These are phyloP conservation scores for Phalaenopsis aphrodite DNA, from an alignment of 106 monocot genomes.

Conservation along the genomic window DNA sequence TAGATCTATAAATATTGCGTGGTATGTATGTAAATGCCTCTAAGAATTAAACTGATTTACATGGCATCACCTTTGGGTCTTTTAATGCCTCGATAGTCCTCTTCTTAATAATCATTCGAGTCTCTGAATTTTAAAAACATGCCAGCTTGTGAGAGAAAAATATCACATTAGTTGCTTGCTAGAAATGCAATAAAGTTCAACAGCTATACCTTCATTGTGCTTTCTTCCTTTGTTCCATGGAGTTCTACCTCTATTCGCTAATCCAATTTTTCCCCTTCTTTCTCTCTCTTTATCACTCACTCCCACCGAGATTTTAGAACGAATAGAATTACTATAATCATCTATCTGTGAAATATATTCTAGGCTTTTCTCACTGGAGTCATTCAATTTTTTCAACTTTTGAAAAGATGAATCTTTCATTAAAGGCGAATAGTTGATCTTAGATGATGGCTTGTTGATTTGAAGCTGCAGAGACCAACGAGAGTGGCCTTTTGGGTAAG, in stretches of 20 bases:
- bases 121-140: slow-evolving; percentile 28
- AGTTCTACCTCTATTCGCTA: slow-evolving; percentile 70
- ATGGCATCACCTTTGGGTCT: slow-evolving; percentile 91
- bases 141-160: neutral
- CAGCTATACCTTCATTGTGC: slow-evolving; percentile 45
- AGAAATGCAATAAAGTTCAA: neutral
- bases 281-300: slow-evolving; percentile 31
- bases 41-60: slow-evolving; percentile 34
- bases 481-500: slow-evolving; percentile 7
- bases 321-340: neutral
- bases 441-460: slow-evolving; percentile 2
- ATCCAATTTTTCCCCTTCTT: slow-evolving; percentile 73
- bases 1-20: too few species aligned
- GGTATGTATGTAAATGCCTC: too few species aligned
- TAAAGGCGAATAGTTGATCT: neutral
- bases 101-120: slow-evolving; percentile 56
- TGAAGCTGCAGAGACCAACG: slow-evolving; percentile 9
- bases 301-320: neutral
- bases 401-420: slow-evolving; percentile 3
- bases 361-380: slow-evolving; percentile 1
- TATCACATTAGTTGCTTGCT: too few species aligned
- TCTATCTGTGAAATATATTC: slow-evolving; percentile 3
- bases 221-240: slow-evolving; percentile 90
- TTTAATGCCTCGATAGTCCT: slow-evolving; percentile 79
- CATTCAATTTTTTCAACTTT: neutral